Evolutionary conservation across 345 rosid species (phyloP), one percentile per base, ranked within the genome.

Genomic region (Reutealis trisperma): DNA sequence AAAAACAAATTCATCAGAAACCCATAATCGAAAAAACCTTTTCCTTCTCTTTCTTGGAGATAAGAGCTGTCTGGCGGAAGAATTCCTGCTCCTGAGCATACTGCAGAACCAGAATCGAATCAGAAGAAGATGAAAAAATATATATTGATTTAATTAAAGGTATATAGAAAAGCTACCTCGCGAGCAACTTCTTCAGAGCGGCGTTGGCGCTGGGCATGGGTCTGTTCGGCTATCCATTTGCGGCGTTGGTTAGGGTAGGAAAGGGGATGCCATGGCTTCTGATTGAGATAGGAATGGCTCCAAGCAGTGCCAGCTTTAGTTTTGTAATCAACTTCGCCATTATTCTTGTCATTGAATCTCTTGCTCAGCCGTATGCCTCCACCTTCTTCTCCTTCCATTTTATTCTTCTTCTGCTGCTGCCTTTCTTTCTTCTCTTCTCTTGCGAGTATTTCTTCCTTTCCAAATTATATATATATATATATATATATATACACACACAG

Each of bases 201-300:
- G 76, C 86, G 89, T 37, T 84, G 75, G 65, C 85, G 92, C 57
- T 96, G 92, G 60, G 97, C 87, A 64, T 93, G 86, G 70, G 94
- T 81, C 87, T 96, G 98, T 79, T 93, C 99, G 70, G 99, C 98
- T 85, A 93, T 92, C 99, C 99, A 96, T 83, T 96, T 93, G 86
- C 99, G 98, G 72, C 93, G 98, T 77, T 93, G 98, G 75, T 96
- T 96, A 32, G 99, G 98, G 71, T 96, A 93, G 58, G 99, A 96
- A 77, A 96, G 97, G 12, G 99, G 99, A 86, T 93, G 98, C 99
- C 99, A 95, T 68, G 99, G 99, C 91, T 95, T 95, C 86, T 95
- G 99, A 76, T 95, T 95, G 54, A 95, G 91, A 80, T 86, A 95
- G 34, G 93, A 87, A 79, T 95, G 99, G 89, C 99, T 95, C 98